Conservation (phyloP, 345 rosid genomes). For the Dimocarpus longan region DNA sequence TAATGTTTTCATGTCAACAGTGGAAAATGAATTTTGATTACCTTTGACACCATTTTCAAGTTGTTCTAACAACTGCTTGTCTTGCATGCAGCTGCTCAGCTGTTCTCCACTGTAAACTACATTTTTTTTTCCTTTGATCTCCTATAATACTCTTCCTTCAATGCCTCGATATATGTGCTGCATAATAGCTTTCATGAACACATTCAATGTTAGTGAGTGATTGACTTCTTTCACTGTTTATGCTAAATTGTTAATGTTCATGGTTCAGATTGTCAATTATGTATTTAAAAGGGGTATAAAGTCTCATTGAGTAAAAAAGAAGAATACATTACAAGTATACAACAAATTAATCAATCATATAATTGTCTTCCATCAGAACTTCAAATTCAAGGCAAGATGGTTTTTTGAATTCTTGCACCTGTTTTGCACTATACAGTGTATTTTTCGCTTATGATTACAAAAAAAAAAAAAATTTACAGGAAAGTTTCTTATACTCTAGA, state of each 20-base stretch:
- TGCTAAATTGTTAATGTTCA: background rate
- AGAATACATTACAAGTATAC: background rate
- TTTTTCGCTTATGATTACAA: background rate
- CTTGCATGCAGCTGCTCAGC: too few relatives aligned
- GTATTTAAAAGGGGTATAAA: background rate
- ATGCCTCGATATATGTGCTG: too few relatives aligned
- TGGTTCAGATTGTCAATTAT: background rate
- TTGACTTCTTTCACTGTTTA: background rate
- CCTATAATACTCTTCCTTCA: too few relatives aligned
- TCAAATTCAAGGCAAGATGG: background rate
- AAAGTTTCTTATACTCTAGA: slow-evolving; percentile 36
- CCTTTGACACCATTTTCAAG: too few relatives aligned
- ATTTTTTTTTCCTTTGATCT: too few relatives aligned
- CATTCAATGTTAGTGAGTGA: background rate
- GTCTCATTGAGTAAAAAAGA: background rate
- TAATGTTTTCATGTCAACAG: too few relatives aligned
- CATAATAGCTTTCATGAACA: too few relatives aligned
- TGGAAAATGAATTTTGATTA: too few relatives aligned
- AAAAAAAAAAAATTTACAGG: slow-evolving; percentile 16
- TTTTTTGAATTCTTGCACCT: background rate
- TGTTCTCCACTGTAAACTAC: too few relatives aligned
- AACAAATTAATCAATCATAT: background rate
- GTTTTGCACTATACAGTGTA: background rate
- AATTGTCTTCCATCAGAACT: background rate
- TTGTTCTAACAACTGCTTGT: too few relatives aligned